phyloP scores from a whole-genome alignment of 1,284 basidiomycete species.

The Cryptococcus maquisensis region DNA sequence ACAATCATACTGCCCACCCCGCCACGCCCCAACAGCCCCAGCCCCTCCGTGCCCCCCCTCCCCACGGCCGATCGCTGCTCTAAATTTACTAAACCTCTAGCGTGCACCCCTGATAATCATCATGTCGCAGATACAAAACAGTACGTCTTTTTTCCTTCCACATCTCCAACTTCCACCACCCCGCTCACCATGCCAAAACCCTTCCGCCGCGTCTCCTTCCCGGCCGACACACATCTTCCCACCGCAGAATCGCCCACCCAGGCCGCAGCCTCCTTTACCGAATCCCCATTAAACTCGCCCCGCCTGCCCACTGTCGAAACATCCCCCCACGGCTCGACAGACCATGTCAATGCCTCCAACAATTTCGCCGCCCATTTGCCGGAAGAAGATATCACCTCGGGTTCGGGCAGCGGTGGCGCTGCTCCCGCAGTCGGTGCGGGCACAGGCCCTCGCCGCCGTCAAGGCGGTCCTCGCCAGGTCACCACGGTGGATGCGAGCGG shows the following conservation, averaged over 20 bases:
- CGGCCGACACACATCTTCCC: not conserved
- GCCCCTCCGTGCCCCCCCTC: not conserved
- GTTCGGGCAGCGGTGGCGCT: not conserved
- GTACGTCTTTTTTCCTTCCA: not conserved
- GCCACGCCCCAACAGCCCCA: not conserved
- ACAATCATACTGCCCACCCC: not conserved
- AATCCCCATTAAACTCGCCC: constrained; percentile 9
- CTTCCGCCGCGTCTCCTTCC: constrained; percentile 9
- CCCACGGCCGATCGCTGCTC: not conserved
- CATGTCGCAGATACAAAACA: too few species aligned
- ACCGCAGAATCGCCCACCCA: not conserved
- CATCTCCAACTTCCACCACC: too few species aligned
- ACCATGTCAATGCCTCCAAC: not conserved
- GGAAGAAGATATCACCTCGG: not conserved
- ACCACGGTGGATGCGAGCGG: too few species aligned
- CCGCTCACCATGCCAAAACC: not conserved
- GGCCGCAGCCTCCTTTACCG: not conserved
- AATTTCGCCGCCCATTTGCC: not conserved
- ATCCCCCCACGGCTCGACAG: not conserved
- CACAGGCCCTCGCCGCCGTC: constrained; percentile 1
- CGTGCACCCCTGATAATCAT: too few species aligned
- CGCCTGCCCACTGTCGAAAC: not conserved
- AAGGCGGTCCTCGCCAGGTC: not conserved
- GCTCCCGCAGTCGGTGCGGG: not conserved
- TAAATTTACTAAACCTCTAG: too few species aligned